These are phyloP conservation scores for Ulvella scutata DNA, from an alignment of 139 green algal genomes.

Conservation along the genomic window DNA sequence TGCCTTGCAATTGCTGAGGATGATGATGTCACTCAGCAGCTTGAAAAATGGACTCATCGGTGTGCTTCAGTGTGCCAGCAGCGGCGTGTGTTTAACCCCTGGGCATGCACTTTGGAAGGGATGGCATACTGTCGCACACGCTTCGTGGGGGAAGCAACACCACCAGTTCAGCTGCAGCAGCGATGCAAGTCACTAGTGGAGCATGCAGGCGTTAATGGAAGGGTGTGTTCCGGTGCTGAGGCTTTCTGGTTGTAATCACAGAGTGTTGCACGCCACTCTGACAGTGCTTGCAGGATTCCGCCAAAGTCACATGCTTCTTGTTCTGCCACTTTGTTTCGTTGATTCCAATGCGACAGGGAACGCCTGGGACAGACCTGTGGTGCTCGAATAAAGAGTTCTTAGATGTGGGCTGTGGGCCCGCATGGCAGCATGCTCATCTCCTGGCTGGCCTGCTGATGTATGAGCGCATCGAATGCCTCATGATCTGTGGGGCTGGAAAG, in stretches of 20 bases:
- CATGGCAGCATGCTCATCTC: not conserved
- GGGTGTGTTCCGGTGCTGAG: not conserved
- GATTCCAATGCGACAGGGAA: not conserved
- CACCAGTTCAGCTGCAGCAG: not conserved
- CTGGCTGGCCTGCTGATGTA: not conserved
- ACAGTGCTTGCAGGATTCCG: not conserved
- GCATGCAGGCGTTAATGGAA: not conserved
- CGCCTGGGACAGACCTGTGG: not conserved
- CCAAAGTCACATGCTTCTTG: not conserved
- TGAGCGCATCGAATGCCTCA: not conserved
- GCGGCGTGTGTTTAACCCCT: not conserved
- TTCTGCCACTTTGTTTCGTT: slow-evolving; percentile 1
- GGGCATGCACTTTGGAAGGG: not conserved
- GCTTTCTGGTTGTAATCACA: not conserved
- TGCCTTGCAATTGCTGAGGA: not conserved
- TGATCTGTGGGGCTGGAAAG: not conserved
- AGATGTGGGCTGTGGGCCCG: not conserved
- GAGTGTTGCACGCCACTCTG: not conserved
- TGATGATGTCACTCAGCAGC: not conserved
- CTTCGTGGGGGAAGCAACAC: not conserved
- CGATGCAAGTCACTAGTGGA: not conserved
- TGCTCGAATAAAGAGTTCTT: not conserved
- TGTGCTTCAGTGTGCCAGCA: not conserved
- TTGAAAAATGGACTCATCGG: not conserved
- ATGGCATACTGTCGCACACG: not conserved